Evolutionary conservation across 2,329 filamentous ascomycete genomes (phyloP).

Genomic region (Penicillium fuscoglaucum): DNA sequence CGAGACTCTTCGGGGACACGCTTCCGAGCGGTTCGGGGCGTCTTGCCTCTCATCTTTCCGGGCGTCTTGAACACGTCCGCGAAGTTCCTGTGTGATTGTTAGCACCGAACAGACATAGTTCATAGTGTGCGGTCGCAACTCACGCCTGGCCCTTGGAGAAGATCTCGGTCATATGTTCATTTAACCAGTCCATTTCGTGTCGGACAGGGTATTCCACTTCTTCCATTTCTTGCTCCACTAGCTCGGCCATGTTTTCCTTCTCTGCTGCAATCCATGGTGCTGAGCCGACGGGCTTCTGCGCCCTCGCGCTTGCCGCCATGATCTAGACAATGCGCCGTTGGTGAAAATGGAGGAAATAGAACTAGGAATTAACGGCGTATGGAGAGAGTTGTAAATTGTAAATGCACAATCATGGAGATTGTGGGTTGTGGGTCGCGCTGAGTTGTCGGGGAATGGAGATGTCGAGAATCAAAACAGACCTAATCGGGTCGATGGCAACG

Average conservation of each 20-base stretch:
- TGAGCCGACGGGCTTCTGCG: conserved; percentile 67
- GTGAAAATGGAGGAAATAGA: conserved; percentile 21
- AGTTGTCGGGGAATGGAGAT: conserved; percentile 22
- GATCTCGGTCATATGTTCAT: conserved; percentile 96
- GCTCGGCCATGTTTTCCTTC: conserved; percentile 71
- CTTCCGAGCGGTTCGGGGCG: conserved; percentile 48
- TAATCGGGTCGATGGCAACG: conserved; percentile 20
- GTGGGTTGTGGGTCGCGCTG: conserved; percentile 8
- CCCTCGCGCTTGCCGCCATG: conserved; percentile 43
- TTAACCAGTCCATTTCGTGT: conserved; percentile 96
- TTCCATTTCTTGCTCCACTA: conserved; percentile 79
- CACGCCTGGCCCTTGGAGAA: conserved; percentile 86
- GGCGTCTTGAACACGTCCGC: conserved; percentile 85
- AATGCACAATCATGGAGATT: conserved; percentile 8
- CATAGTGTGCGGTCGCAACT: conserved; percentile 39
- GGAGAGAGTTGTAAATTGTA: neutral
- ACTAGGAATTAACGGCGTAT: neutral
- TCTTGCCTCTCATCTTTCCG: conserved; percentile 51
- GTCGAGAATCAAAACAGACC: conserved; percentile 29
- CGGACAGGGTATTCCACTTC: conserved; percentile 90
- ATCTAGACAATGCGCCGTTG: conserved; percentile 41
- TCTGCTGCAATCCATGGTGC: conserved; percentile 83
- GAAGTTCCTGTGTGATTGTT: conserved; percentile 67
- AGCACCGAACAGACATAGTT: conserved; percentile 23
- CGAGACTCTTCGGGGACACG: conserved; percentile 45